Conservation (phyloP, 2,329 filamentous ascomycete species). For the Bipolaris cookei region DNA sequence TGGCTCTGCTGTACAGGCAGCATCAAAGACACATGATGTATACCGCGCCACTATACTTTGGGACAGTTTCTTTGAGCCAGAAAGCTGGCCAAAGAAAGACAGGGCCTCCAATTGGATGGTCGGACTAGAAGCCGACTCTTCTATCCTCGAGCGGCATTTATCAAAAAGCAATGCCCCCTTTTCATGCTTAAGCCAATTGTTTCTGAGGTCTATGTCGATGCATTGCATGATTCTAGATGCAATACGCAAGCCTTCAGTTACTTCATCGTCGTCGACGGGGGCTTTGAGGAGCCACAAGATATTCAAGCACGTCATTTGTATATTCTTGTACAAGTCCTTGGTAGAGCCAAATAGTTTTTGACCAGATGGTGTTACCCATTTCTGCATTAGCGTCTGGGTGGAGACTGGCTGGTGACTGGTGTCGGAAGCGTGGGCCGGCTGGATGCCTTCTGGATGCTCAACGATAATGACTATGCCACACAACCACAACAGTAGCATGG, state of each 20-base stretch:
- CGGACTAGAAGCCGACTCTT: conserved; percentile 26
- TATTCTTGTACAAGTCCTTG: conserved; percentile 36
- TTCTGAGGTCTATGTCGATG: conserved; percentile 28
- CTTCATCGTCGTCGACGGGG: conserved; percentile 33
- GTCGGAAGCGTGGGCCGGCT: neutral
- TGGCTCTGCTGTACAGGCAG: conserved; percentile 16
- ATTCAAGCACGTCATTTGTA: conserved; percentile 38
- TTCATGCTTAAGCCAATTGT: conserved; percentile 30
- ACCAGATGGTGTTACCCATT: conserved; percentile 41
- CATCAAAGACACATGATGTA: conserved; percentile 21
- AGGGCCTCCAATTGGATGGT: conserved; percentile 40
- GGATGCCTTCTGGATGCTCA: conserved; percentile 29
- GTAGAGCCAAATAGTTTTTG: conserved; percentile 41
- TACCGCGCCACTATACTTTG: conserved; percentile 32
- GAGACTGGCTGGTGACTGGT: conserved; percentile 10
- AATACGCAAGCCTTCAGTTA: conserved; percentile 42
- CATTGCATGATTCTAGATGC: conserved; percentile 36
- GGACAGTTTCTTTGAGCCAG: conserved; percentile 25
- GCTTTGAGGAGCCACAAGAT: conserved; percentile 41
- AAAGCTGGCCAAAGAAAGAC: conserved; percentile 39
- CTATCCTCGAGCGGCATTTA: conserved; percentile 40
- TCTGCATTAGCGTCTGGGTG: conserved; percentile 13
- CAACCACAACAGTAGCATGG: conserved; percentile 43
- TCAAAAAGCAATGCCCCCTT: conserved; percentile 27
- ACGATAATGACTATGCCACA: conserved; percentile 41